Evolutionary conservation across 169 alveolate species (phyloP), one percentile per base, ranked within the genome.

Genomic region (Plasmodium gaboni): DNA sequence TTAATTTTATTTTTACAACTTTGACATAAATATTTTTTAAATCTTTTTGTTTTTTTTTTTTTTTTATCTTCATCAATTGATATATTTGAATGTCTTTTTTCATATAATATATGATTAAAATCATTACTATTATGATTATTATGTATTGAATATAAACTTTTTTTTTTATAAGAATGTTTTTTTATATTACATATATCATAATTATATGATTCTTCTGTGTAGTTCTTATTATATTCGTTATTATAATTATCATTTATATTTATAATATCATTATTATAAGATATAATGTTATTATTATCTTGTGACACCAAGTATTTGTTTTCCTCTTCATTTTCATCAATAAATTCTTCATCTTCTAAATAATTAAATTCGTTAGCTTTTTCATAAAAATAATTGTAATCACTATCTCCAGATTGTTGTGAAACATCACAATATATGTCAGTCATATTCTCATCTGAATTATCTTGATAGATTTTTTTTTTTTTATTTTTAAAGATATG

Each of bases 391-490:
- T 65, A 67, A 51, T 80, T 68, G 59, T 80, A 80, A 60, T 80
- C 90, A 53, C 83, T 67, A 22, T 80, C 90, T 8, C 57, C 80
- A 4, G 90, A 67, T 7, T n/a, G 73, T 22, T 80, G 28, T 2
- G 90, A 80, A n/a, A 80, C 74, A 46, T 80, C 90, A 24, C 70
- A 65, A 38, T 80, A 80, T 24, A 80, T 12, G 22, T 80, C 90
- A 19, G 83, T 80, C 69, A 80, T 42, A 42, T 53, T 1, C 0
- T 67, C 90, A n/a, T 80, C 63, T 12, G 65, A 32, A 46, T 51
- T 50, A 57, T 67, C 70, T 5, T 65, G 42, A 17, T 38, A 67
- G 17, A 80, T 51, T 61, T 80, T 80, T 68, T 80, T 80, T 67
- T 80, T 80, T 13, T 80, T 65, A 61, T 80, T 80, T 48, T 80